Base-by-base conservation (phyloP, 1,284 basidiomycete genomes). In the Ustilago bromivora region DNA sequence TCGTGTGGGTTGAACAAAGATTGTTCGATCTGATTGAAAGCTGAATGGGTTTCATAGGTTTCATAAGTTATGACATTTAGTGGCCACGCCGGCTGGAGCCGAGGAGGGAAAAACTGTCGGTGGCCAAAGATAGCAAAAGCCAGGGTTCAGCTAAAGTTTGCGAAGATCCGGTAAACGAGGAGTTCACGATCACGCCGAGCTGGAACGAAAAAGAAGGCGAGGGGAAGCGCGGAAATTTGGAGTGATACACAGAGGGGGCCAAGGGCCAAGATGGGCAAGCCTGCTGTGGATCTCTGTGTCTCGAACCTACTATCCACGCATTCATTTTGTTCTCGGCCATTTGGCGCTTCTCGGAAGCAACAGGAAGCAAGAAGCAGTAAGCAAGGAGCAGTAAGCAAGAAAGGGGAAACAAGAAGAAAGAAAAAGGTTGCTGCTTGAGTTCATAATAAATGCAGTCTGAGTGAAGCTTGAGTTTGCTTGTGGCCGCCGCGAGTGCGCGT, bases 261-360 rank as follows among this genome's bases (percentile, higher is more conserved):
- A 43, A 40, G n/a, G 31, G 56, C 31, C 56, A 54, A 47, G 66
- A 61, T 61, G 55, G 59, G 55, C 66, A 35, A 57, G 46, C 40
- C 40, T 15, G 7, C 13, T 41, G 55, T 43, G 43, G 52, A 7
- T n/a, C 40, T 35, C 23, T 47, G 55, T 28, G 47, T 51, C 56
- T 28, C 23, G 23, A 28, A 28, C 23, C 23, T 28, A 28, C 23
- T 28, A 28, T 28, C 23, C 23, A 28, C 32, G 40, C 55, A 35
- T 23, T 54, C 36, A 28, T 46, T 28, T 28, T 28, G 23, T 28
- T 28, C 11, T 23, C 13, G 11, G 11, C 40, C 40, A 41, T 17
- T 41, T 41, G 15, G 38, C 40, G 40, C 38, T 31, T 38, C 40
- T 38, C 28, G 40, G 35, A 55, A 10, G 53, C 53, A 55, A n/a